A percentile compares a stretch with the other conserved stretches of the same genome.
These are phyloP conservation scores for Hypomyces rosellus DNA, from an alignment of 2,329 filamentous ascomycete species.

Conservation along the genomic window DNA sequence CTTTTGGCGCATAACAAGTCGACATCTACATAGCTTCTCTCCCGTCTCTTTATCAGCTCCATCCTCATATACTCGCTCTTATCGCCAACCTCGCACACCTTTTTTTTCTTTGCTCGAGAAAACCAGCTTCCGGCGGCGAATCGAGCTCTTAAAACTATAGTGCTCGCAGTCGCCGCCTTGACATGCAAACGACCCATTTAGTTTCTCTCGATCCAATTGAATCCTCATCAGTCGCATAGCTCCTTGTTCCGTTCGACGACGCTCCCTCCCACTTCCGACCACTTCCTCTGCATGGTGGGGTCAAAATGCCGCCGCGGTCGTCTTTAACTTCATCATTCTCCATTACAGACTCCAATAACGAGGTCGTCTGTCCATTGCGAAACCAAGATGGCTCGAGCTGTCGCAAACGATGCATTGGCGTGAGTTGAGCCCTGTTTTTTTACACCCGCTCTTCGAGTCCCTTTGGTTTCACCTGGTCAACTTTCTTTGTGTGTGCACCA, in stretches of 20 bases:
- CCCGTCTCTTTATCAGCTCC: not conserved
- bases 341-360: constrained; percentile 85
- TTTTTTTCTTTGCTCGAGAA: not conserved
- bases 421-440: constrained; percentile 52
- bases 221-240: constrained; percentile 3
- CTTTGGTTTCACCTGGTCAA: not conserved
- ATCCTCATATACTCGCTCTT: not conserved
- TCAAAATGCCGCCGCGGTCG: constrained; percentile 82
- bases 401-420: constrained; percentile 94
- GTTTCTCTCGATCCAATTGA: constrained; percentile 26
- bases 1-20: not conserved
- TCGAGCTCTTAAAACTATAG: constrained; percentile 5
- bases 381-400: constrained; percentile 97
- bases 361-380: constrained; percentile 91
- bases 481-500: not conserved
- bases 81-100: not conserved
- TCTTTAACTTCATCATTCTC: constrained; percentile 86
- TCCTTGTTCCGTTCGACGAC: constrained; percentile 15
- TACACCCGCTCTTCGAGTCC: not conserved
- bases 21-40: not conserved
- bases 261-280: constrained; percentile 14
- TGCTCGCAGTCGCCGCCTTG: constrained; percentile 20
- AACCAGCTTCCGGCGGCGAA: constrained; percentile 7
- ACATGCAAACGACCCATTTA: constrained; percentile 19
- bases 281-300: constrained; percentile 46